Evolutionary conservation across 805 yeast genomes (phyloP), one percentile per base, ranked within the genome.

Genomic region (Suhomyces vadensis): DNA sequence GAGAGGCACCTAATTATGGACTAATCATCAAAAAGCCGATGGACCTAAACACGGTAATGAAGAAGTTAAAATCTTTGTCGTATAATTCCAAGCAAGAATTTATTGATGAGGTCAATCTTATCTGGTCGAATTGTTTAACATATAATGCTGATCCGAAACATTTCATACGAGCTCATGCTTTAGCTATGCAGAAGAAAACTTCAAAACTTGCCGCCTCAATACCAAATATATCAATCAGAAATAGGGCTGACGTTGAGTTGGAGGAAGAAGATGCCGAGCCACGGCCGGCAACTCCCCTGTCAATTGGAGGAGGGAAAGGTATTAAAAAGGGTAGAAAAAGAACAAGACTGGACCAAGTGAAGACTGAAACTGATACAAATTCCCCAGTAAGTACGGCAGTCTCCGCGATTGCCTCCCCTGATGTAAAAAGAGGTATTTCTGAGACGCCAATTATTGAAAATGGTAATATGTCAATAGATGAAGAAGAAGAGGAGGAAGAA

Each of bases 1-100:
- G 99, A 44, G 99, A 94, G 57, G 99, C 99, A 0, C 99, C 99
- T 6, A 94, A 94, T 60, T 94, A 94, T 65, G 89, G 89, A 52
- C 83, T 85, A 44, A 76, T 94, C 33, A 92, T 94, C 56, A 91
- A 89, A 55, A 81, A 79, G 46, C 98, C 99, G 17, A 94, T 94
- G 99, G 99, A 94, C 60, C 72, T 94, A 53, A 91, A 90, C 58
- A 92, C 97, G 0, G 96, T 95, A 10, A 75, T 89, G 82, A 91
- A 90, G 58, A 94, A 92, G 61, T 69, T 95, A 56, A 90, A 90
- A 58, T 71, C 77, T 4, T 81, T 87, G 49, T 92, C 87, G 54
- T 94, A 94, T 64, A 78, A 76, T 48, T 86, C 89, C 33, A 94
- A 94, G 57, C 77, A 81, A 49, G 95, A 86, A 52, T 94, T 94